phyloP scores from a whole-genome alignment of 768 basidiomycete species.

The Astraeus odoratus region DNA sequence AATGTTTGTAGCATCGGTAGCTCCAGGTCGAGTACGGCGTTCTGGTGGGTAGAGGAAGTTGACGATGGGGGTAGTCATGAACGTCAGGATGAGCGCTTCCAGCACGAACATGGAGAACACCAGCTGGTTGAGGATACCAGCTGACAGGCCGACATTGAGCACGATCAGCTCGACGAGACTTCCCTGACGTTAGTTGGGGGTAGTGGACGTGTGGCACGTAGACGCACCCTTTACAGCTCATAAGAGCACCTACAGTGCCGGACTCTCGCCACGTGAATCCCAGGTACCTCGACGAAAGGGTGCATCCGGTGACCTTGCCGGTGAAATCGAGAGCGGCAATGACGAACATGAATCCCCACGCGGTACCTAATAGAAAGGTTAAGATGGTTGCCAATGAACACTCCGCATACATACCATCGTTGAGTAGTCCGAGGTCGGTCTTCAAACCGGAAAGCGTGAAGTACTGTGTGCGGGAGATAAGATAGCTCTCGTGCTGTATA shows the following conservation, averaged over 20 bases:
- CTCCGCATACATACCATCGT: slow-evolving; percentile 50
- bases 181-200: slow-evolving; percentile 2
- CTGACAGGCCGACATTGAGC: slow-evolving; percentile 84
- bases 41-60: slow-evolving; percentile 61
- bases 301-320: slow-evolving; percentile 87
- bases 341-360: slow-evolving; percentile 84
- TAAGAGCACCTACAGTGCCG: slow-evolving; percentile 80
- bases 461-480: slow-evolving; percentile 48
- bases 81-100: slow-evolving; percentile 75
- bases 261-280: slow-evolving; percentile 81
- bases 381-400: not conserved
- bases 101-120: slow-evolving; percentile 97
- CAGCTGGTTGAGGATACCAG: slow-evolving; percentile 64
- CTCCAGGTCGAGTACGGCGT: slow-evolving; percentile 41
- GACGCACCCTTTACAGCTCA: slow-evolving; percentile 91
- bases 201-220: not conserved
- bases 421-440: slow-evolving; percentile 79
- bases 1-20: not conserved
- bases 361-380: slow-evolving; percentile 42
- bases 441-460: slow-evolving; percentile 92
- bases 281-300: slow-evolving; percentile 55
- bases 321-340: slow-evolving; percentile 73
- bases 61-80: slow-evolving; percentile 80
- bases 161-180: slow-evolving; percentile 93
- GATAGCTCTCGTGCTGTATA: not conserved